Evolutionary conservation across 2,329 filamentous ascomycete species (phyloP), one percentile per base, ranked within the genome.

Genomic region (Talaromyces sp.): DNA sequence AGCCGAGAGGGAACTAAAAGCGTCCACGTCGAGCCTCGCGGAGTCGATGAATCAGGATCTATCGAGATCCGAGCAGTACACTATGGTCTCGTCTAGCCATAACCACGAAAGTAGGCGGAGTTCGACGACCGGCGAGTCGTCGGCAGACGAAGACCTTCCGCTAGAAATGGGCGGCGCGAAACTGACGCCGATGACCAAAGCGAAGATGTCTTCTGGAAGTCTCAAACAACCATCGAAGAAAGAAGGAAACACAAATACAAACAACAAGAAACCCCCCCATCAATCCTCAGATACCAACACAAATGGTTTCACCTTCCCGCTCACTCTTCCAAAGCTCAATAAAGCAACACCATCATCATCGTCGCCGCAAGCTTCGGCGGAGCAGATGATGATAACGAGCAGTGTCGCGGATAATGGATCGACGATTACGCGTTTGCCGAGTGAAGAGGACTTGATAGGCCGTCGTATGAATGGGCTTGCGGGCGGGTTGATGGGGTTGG

Each of bases 121-220:
- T 46, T 60, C 71, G 1, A 76, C 71, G 1, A 76, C 75, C 0
- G 61, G 82, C 78, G 52, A 89, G 85, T 74, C 89, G 80, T 89
- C 87, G 11, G 90, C 86, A 0, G 91, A 95, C 35, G 92, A 96
- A 64, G 92, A 96, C 57, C 77, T 81, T 21, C 90, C 91, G 3
- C 74, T 97, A 10, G 93, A 96, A 75, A 96, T 96, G 80, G 56
- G 83, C 67, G 84, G 88, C 79, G 83, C 64, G 29, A 73, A 65
- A 32, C 61, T 74, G 53, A 68, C 67, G 1, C 66, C 71, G 7
- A 35, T 70, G 31, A 58, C 58, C 7, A 52, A 54, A 14, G 35
- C 58, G 55, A 10, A 55, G 49, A 7, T 10, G 17, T n/a, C 43
- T 50, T 50, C 43, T 26, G 17, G 17, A 17, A 38, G 17, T 9